These are phyloP conservation scores for Raphanus raphanistrum DNA, from an alignment of 345 rosid species.

Conservation along the genomic window DNA sequence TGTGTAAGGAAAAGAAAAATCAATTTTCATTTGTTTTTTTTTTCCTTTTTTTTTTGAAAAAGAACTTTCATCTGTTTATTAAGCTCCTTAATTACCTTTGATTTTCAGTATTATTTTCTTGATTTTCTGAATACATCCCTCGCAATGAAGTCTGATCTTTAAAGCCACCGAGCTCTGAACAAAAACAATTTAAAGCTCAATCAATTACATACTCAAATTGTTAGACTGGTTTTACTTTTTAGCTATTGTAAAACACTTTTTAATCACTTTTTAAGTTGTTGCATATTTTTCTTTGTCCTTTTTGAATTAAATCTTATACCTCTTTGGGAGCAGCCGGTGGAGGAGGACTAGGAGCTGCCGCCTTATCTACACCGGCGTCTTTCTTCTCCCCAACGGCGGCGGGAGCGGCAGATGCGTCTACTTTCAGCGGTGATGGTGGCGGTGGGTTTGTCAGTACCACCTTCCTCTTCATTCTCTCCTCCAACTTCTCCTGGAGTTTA, in stretches of 20 bases:
- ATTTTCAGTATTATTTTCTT: slow-evolving; percentile 45
- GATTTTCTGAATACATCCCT: slow-evolving; percentile 63
- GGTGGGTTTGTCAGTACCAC: slow-evolving; percentile 52
- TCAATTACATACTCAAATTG: background rate
- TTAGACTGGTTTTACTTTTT: background rate
- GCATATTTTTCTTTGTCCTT: slow-evolving; percentile 1
- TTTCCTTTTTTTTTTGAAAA: background rate
- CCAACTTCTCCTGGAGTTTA: slow-evolving; percentile 42
- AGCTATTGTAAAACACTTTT: slow-evolving; percentile 9
- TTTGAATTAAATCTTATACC: slow-evolving; percentile 16
- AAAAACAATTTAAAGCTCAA: background rate
- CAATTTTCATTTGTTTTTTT: background rate
- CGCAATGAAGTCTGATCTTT: slow-evolving; percentile 66
- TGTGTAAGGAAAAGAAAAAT: too few relatives aligned
- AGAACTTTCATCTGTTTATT: background rate
- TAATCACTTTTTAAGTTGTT: background rate
- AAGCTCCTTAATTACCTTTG: slow-evolving; percentile 43
- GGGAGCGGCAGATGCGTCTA: slow-evolving; percentile 11
- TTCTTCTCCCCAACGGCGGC: slow-evolving; percentile 40
- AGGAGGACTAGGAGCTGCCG: slow-evolving; percentile 34
- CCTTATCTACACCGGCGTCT: slow-evolving; percentile 39
- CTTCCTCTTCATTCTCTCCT: slow-evolving; percentile 59
- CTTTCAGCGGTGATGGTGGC: slow-evolving; percentile 41
- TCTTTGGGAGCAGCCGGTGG: slow-evolving; percentile 33
- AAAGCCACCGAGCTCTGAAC: slow-evolving; percentile 56